Conservation (phyloP, 768 basidiomycete genomes). For the Suillus weaverae region DNA sequence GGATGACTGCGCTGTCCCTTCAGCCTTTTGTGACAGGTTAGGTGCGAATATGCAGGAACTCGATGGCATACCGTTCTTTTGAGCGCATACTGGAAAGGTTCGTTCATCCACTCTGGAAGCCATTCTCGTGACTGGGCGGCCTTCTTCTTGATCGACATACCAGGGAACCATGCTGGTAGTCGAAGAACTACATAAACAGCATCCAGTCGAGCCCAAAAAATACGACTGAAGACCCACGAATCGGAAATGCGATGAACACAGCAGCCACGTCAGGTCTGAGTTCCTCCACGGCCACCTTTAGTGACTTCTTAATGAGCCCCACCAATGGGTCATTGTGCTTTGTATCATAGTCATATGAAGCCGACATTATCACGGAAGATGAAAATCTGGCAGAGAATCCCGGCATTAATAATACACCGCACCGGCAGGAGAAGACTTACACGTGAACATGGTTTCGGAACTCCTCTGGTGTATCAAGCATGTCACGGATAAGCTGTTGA, state of each 20-base stretch:
- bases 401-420: neutral
- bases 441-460: conserved; percentile 1
- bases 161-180: conserved; percentile 30
- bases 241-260: conserved; percentile 17
- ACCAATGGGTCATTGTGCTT: conserved; percentile 30
- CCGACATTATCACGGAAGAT: conserved; percentile 30
- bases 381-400: conserved; percentile 20
- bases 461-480: conserved; percentile 29
- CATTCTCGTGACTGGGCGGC: conserved; percentile 21
- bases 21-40: conserved; percentile 10
- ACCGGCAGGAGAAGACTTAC: neutral
- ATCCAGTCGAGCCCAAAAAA: neutral
- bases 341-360: conserved; percentile 34
- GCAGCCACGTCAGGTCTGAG: conserved; percentile 25
- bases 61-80: conserved; percentile 14
- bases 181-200: conserved; percentile 20
- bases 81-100: conserved; percentile 19
- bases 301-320: conserved; percentile 23
- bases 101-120: conserved; percentile 19
- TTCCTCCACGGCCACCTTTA: conserved; percentile 21
- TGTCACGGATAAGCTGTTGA: conserved; percentile 26
- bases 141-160: conserved; percentile 28
- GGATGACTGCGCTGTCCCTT: conserved; percentile 13
- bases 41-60: neutral
- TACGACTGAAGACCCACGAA: conserved; percentile 6